Conservation (phyloP, 768 basidiomycete species). For the Amanita fuliginea region DNA sequence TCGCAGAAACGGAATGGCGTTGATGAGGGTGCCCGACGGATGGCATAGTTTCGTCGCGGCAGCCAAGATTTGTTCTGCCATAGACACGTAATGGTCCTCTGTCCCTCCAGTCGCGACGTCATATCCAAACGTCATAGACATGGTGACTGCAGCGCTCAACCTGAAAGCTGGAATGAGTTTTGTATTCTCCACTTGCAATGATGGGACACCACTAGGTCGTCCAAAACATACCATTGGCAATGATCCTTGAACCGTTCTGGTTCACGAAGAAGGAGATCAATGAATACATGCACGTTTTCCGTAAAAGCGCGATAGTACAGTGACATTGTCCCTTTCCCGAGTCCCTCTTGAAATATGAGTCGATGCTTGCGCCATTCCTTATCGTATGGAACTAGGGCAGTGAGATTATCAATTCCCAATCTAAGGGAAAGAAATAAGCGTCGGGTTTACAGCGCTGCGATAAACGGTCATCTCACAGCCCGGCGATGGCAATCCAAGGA, state of each 20-base stretch:
- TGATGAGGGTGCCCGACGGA: background rate
- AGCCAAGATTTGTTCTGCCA: background rate
- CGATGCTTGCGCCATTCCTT: conserved; percentile 1
- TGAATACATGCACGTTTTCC: background rate
- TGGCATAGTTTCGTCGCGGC: background rate
- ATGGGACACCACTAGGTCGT: no score
- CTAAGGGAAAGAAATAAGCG: background rate
- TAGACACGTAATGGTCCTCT: background rate
- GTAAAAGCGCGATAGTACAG: background rate
- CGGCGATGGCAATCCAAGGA: background rate
- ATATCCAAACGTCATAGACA: conserved; percentile 2
- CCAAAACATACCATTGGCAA: background rate
- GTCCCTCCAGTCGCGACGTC: background rate
- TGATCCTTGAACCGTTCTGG: background rate
- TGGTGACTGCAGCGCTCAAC: background rate
- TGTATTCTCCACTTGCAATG: no score
- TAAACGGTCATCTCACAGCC: background rate
- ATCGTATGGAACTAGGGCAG: background rate
- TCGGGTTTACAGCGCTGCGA: background rate
- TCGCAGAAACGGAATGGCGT: background rate
- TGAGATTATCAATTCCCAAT: background rate
- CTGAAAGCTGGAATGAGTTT: background rate
- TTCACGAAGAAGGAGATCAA: background rate
- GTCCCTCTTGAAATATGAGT: background rate
- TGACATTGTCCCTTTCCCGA: background rate